phyloP scores from a whole-genome alignment of 148 eudicot species.

The Drosera capensis region DNA sequence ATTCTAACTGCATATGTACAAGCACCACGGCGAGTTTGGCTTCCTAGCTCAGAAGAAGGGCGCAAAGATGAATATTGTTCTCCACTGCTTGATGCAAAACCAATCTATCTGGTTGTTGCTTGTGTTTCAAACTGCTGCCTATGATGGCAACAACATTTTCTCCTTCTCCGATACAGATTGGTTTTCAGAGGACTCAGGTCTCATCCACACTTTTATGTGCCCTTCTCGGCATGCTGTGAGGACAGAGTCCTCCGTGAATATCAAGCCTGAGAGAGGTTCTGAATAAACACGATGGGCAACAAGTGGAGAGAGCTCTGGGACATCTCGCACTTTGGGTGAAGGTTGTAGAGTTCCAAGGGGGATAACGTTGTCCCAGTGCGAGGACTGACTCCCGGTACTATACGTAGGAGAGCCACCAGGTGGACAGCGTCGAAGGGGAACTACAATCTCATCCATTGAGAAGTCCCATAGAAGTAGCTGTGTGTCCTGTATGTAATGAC shows the following conservation, averaged over 20 bases:
- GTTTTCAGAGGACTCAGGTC: conserved; percentile 18
- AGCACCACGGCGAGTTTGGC: too few species aligned
- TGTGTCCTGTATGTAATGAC: conserved; percentile 15
- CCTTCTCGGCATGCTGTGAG: conserved; percentile 28
- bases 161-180: conserved; percentile 1
- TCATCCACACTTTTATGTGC: conserved; percentile 23
- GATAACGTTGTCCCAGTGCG: conserved; percentile 22
- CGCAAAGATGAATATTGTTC: too few species aligned
- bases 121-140: too few species aligned
- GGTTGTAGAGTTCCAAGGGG: conserved; percentile 28
- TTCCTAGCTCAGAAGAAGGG: too few species aligned
- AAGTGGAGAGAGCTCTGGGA: conserved; percentile 26
- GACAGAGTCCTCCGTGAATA: conserved; percentile 20
- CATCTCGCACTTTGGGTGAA: conserved; percentile 30
- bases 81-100: too few species aligned
- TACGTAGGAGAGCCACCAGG: conserved; percentile 32
- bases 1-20: too few species aligned
- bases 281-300: conserved; percentile 25
- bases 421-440: conserved; percentile 26
- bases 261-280: conserved; percentile 25
- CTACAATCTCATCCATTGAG: conserved; percentile 23
- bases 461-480: conserved; percentile 30
- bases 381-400: conserved; percentile 19
- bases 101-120: too few species aligned
- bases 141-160: background rate